A percentile compares a stretch with the other conserved stretches of the same genome.
These are phyloP conservation scores for Kodamaea restingae DNA, from an alignment of 805 yeast species.

Conservation along the genomic window DNA sequence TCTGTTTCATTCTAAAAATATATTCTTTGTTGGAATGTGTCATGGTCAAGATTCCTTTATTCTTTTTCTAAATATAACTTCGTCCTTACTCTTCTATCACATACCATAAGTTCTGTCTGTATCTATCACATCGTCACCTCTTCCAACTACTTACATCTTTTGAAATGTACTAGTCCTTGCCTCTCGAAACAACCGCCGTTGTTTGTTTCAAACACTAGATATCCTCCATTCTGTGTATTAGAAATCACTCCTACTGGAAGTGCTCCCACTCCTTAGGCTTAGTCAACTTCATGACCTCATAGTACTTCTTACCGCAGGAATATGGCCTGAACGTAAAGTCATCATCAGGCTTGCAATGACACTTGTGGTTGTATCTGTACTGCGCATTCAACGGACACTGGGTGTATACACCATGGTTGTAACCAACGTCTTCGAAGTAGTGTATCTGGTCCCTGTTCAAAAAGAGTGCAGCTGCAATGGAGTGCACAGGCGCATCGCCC, in stretches of 20 bases:
- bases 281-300: conserved; percentile 26
- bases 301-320: conserved; percentile 30
- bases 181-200: too few relatives aligned
- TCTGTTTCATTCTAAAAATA: too few relatives aligned
- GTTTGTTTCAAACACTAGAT: too few relatives aligned
- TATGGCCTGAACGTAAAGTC: conserved; percentile 67
- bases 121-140: too few relatives aligned
- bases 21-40: too few relatives aligned
- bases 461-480: conserved; percentile 80
- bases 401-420: conserved; percentile 75
- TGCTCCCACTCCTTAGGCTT: conserved; percentile 18
- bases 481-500: conserved; percentile 95
- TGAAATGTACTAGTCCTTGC: too few relatives aligned
- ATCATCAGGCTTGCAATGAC: conserved; percentile 66
- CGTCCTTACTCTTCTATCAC: too few relatives aligned
- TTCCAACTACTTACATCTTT: too few relatives aligned
- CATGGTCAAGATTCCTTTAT: too few relatives aligned
- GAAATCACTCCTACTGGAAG: background rate
- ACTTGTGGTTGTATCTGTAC: conserved; percentile 53
- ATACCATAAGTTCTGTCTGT: too few relatives aligned
- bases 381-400: conserved; percentile 70
- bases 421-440: conserved; percentile 79
- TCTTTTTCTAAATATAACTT: too few relatives aligned
- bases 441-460: conserved; percentile 67
- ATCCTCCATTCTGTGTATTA: too few relatives aligned